Percentiles rank a stretch among this genome's conserved stretches.
Conservation (phyloP, 106 monocot species). For the Vanilla planifolia region DNA sequence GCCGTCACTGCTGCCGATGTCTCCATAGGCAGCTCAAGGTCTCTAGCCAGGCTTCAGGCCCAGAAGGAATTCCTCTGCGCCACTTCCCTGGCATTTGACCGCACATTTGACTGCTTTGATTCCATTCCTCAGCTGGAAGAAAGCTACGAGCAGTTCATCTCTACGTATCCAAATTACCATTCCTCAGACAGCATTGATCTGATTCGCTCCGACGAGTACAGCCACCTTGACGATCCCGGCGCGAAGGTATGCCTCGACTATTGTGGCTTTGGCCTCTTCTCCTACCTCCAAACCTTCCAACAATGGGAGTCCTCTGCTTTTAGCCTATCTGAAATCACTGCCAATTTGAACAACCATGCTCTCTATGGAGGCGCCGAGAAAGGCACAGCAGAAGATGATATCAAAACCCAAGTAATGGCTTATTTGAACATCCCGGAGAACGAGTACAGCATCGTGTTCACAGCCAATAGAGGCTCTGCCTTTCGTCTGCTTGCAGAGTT, state of each 20-base stretch:
- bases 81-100: conserved; percentile 74
- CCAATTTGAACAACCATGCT: conserved; percentile 84
- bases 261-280: conserved; percentile 94
- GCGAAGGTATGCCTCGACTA: conserved; percentile 93
- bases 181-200: conserved; percentile 58
- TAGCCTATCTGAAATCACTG: conserved; percentile 77
- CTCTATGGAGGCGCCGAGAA: conserved; percentile 78
- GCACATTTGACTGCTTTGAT: conserved; percentile 40
- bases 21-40: conserved; percentile 57
- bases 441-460: conserved; percentile 89
- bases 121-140: conserved; percentile 56
- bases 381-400: conserved; percentile 80
- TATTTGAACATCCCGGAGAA: conserved; percentile 93
- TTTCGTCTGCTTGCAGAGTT: conserved; percentile 82
- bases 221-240: conserved; percentile 46
- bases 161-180: conserved; percentile 86
- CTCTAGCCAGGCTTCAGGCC: conserved; percentile 78
- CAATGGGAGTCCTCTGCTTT: conserved; percentile 71
- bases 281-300: conserved; percentile 62
- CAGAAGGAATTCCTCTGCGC: conserved; percentile 91
- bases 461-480: conserved; percentile 86
- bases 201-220: conserved; percentile 65
- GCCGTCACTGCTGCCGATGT: conserved; percentile 11
- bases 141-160: conserved; percentile 62
- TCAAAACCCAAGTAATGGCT: conserved; percentile 78